phyloP scores from a whole-genome alignment of 1,139 yeast genomes.

The Yamadazyma oceani region DNA sequence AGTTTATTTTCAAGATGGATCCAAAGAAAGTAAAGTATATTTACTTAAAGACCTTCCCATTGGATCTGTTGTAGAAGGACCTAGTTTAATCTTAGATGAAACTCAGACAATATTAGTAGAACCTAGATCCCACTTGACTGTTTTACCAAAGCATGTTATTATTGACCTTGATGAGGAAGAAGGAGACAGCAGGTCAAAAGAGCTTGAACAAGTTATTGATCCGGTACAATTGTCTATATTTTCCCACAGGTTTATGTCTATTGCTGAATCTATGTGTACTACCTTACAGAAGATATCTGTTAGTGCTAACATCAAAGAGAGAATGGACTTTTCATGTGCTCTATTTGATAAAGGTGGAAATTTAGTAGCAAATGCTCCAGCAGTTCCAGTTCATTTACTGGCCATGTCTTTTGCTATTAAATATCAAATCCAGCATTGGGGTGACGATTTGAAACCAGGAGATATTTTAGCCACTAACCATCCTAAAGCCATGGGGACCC shows the following conservation, averaged over 20 bases:
- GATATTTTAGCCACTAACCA: slow-evolving; percentile 23
- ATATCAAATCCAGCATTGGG: slow-evolving; percentile 20
- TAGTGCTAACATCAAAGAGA: slow-evolving; percentile 23
- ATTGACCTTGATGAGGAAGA: slow-evolving; percentile 22
- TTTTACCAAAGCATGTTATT: slow-evolving; percentile 22
- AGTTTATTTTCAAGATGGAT: slow-evolving; percentile 46
- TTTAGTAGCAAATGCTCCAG: slow-evolving; percentile 23
- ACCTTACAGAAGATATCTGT: slow-evolving; percentile 25
- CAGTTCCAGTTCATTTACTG: slow-evolving; percentile 24
- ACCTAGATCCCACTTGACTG: slow-evolving; percentile 19
- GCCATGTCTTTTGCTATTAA: slow-evolving; percentile 23
- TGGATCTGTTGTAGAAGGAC: slow-evolving; percentile 21
- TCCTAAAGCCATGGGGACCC: slow-evolving; percentile 22
- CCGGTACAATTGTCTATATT: slow-evolving; percentile 23
- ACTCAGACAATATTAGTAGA: slow-evolving; percentile 23
- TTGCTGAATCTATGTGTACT: slow-evolving; percentile 24
- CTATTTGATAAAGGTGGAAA: slow-evolving; percentile 21
- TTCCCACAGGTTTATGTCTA: slow-evolving; percentile 24
- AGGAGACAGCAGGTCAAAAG: slow-evolving; percentile 6
- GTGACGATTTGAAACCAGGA: slow-evolving; percentile 17
- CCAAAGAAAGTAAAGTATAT: slow-evolving; percentile 16
- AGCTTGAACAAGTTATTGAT: slow-evolving; percentile 13
- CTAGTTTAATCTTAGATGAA: slow-evolving; percentile 22
- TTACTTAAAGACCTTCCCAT: slow-evolving; percentile 16
- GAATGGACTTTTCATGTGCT: slow-evolving; percentile 34